Base-by-base conservation (phyloP, 2,329 filamentous ascomycete species). In the Colletotrichum incanum region DNA sequence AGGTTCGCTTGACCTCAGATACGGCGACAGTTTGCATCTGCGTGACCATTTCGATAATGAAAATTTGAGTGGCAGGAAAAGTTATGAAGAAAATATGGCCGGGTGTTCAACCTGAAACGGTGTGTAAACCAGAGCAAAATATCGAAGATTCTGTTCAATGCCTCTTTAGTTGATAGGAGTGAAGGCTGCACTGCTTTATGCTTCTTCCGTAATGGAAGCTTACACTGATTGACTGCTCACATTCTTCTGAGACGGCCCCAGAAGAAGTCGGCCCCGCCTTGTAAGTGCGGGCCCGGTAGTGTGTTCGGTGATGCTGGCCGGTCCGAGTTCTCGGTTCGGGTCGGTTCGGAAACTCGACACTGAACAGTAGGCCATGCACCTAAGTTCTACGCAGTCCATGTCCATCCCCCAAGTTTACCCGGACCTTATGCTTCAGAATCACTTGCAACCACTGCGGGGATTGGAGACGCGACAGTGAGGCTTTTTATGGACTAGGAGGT, bases 41-140 rank as follows among this genome's bases (percentile, higher is more conserved):
- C 28, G 68, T 75, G 31, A 65, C 56, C 65, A 74, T 76, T 43
- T 59, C 67, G n/a, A 39, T 16, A 3, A 37, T 55, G 26, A 26
- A 39, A 18, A 26, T 18, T 1, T 3, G 18, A 20, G 5, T 37
- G 14, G 8, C 5, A 54, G 9, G 16, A 20, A 6, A 11, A 7
- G 26, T 7, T 34, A 18, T 31, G 26, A 20, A 20, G 3, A 2
- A 28, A 52, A 28, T 16, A 20, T 8, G 18, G 14, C 2, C 12
- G 3, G 23, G 5, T 5, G 14, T 28, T 52, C 16, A 52, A 2
- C 7, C 8, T 16, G 14, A 28, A 20, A 52, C 5, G 6, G 7
- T 16, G 18, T 18, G 2, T 34, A 34, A 20, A 11, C 14, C 18
- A 14, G 50, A 9, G 11, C 5, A 12, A 8, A 4, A 20, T 20